Conservation (phyloP, 2,329 filamentous ascomycete genomes). For the Apiospora malaysiana region DNA sequence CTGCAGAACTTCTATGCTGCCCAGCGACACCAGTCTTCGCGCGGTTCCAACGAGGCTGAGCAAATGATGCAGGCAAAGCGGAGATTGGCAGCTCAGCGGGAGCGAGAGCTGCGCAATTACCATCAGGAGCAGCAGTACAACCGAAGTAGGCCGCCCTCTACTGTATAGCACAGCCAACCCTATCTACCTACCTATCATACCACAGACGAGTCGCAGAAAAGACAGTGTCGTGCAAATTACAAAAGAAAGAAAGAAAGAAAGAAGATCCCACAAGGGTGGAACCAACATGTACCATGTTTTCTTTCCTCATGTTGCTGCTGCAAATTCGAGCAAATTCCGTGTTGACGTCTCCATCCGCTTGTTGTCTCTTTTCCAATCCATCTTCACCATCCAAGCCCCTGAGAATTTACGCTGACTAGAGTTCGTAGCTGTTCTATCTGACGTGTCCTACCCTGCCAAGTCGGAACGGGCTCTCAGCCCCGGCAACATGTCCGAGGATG, state of each 20-base stretch:
- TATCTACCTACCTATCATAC: slow-evolving; percentile 25
- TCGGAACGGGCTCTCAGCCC: slow-evolving; percentile 86
- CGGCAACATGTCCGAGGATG: slow-evolving; percentile 87
- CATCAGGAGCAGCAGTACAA: slow-evolving; percentile 99
- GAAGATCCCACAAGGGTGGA: slow-evolving; percentile 18
- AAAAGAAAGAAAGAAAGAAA: slow-evolving; percentile 22
- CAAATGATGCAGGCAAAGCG: slow-evolving; percentile 99
- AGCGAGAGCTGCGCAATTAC: slow-evolving; percentile 98
- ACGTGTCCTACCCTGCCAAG: slow-evolving; percentile 65
- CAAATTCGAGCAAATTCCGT: slow-evolving; percentile 15
- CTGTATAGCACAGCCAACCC: slow-evolving; percentile 63
- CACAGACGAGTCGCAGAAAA: slow-evolving; percentile 21
- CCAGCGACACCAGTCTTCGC: slow-evolving; percentile 87
- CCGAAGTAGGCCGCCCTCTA: slow-evolving; percentile 90
- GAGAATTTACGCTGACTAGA: slow-evolving; percentile 9
- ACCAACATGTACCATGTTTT: slow-evolving; percentile 15
- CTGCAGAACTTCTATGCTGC: slow-evolving; percentile 93
- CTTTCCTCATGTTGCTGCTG: slow-evolving; percentile 21
- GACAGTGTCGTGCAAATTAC: slow-evolving; percentile 19
- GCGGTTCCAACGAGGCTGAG: slow-evolving; percentile 88
- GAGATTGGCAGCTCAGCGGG: slow-evolving; percentile 97
- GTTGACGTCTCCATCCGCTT: slow-evolving; percentile 8
- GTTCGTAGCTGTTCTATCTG: slow-evolving; percentile 56
- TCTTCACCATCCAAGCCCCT: neutral
- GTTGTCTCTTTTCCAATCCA: neutral